Conservation (phyloP, 2,329 filamentous ascomycete species). For the Fusarium equiseti region DNA sequence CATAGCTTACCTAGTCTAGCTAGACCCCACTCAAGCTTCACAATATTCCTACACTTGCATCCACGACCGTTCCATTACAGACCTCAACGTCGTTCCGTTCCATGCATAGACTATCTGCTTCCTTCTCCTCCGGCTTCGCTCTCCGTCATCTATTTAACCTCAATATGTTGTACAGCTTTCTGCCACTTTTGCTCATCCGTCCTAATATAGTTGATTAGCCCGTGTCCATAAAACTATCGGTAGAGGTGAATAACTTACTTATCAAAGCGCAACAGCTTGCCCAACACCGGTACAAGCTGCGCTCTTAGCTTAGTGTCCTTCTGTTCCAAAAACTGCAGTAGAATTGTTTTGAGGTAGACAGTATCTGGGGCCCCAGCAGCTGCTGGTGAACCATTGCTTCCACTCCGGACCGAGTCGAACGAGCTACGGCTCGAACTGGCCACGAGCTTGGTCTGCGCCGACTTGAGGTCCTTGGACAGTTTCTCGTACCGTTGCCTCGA, state of each 20-base stretch:
- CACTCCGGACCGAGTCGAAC: slow-evolving; percentile 54
- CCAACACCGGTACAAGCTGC: slow-evolving; percentile 82
- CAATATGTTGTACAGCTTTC: slow-evolving; percentile 73
- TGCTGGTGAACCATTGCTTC: slow-evolving; percentile 47
- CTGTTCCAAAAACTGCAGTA: slow-evolving; percentile 84
- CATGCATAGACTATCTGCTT: slow-evolving; percentile 7
- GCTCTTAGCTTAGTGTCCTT: slow-evolving; percentile 81
- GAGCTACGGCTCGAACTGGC: slow-evolving; percentile 60
- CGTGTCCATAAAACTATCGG: background rate
- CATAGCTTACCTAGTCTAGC: background rate
- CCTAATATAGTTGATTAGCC: slow-evolving; percentile 47
- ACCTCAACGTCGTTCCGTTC: slow-evolving; percentile 28
- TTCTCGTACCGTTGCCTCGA: slow-evolving; percentile 82
- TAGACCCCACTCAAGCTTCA: slow-evolving; percentile 3
- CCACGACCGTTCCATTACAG: slow-evolving; percentile 8
- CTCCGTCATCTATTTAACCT: slow-evolving; percentile 48
- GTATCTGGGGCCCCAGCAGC: slow-evolving; percentile 57
- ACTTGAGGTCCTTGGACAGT: slow-evolving; percentile 74
- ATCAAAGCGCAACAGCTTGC: slow-evolving; percentile 81
- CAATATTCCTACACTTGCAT: slow-evolving; percentile 37
- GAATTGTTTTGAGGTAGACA: slow-evolving; percentile 82
- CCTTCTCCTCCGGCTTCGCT: background rate
- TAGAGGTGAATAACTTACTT: slow-evolving; percentile 64
- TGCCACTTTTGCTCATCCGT: slow-evolving; percentile 88
- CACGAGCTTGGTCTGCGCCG: slow-evolving; percentile 62